These are phyloP conservation scores for Globisporangium camurandrum DNA, from an alignment of 352 stramenopile species.

Conservation along the genomic window DNA sequence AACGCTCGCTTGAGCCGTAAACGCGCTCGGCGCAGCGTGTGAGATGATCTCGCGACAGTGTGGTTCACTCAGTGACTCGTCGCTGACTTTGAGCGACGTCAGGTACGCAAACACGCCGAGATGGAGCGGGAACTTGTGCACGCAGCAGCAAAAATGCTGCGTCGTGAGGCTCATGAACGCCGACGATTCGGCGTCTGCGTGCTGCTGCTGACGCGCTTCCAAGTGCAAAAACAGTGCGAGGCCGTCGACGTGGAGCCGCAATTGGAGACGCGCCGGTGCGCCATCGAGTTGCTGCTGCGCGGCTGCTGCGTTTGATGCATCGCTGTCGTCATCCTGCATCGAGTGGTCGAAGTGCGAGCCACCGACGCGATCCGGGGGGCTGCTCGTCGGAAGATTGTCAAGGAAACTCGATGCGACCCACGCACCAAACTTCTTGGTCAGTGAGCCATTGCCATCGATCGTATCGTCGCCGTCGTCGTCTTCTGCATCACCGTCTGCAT, in stretches of 20 bases:
- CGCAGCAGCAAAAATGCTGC: constrained; percentile 60
- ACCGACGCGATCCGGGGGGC: not conserved
- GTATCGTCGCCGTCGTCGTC: constrained; percentile 9
- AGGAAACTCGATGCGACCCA: constrained; percentile 56
- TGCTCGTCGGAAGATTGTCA: constrained; percentile 23
- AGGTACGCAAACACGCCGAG: constrained; percentile 68
- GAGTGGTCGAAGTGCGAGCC: too few relatives aligned
- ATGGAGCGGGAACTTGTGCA: constrained; percentile 65
- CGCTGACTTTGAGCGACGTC: constrained; percentile 62
- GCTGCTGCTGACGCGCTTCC: constrained; percentile 20
- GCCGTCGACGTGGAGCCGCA: constrained; percentile 67
- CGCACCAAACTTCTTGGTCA: constrained; percentile 44
- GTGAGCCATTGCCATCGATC: constrained; percentile 20
- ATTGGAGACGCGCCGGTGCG: constrained; percentile 39
- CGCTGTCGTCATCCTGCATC: not conserved
- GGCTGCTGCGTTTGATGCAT: constrained; percentile 14
- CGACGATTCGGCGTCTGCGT: constrained; percentile 20
- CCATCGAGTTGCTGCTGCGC: constrained; percentile 18
- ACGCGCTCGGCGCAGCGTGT: constrained; percentile 18
- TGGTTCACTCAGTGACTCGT: constrained; percentile 51
- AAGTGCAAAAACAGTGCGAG: constrained; percentile 64
- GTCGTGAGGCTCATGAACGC: constrained; percentile 56
- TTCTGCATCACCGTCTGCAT: not conserved
- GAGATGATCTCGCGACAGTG: constrained; percentile 63
- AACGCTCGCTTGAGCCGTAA: not conserved